Conservation (phyloP, 2,329 filamentous ascomycete genomes). For the Aspergillus sp. region DNA sequence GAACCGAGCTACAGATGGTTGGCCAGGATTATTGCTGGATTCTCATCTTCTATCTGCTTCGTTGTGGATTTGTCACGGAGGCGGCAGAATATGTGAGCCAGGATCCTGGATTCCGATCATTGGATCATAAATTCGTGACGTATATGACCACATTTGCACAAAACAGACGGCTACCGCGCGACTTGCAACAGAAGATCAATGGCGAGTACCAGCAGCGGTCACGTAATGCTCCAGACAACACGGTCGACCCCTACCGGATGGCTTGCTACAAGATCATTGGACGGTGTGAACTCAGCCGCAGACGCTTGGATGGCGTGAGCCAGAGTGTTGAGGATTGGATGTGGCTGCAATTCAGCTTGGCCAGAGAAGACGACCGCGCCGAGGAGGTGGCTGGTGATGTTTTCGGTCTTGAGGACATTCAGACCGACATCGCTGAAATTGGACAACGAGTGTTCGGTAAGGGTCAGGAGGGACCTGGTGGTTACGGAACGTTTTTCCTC, state of each 20-base stretch:
- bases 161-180: slow-evolving; percentile 72
- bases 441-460: slow-evolving; percentile 88
- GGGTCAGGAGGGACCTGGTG: slow-evolving; percentile 71
- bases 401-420: slow-evolving; percentile 66
- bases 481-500: slow-evolving; percentile 89
- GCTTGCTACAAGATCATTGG: slow-evolving; percentile 98
- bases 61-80: slow-evolving; percentile 79
- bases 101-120: slow-evolving; percentile 76
- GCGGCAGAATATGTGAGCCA: slow-evolving; percentile 84
- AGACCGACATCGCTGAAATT: slow-evolving; percentile 80
- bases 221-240: slow-evolving; percentile 79
- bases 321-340: slow-evolving; percentile 65
- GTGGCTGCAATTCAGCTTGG: slow-evolving; percentile 64
- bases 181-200: slow-evolving; percentile 81
- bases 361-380: slow-evolving; percentile 58
- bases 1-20: slow-evolving; percentile 73
- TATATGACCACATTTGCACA: slow-evolving; percentile 84
- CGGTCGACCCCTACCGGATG: slow-evolving; percentile 91
- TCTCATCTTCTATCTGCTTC: slow-evolving; percentile 85
- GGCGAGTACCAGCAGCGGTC: slow-evolving; percentile 84
- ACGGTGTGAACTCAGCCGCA: slow-evolving; percentile 60
- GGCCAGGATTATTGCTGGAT: slow-evolving; percentile 89
- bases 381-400: slow-evolving; percentile 62
- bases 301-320: slow-evolving; percentile 56
- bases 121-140: slow-evolving; percentile 84